These are phyloP conservation scores for Gossypium australe DNA, from an alignment of 345 rosid genomes.

Conservation along the genomic window DNA sequence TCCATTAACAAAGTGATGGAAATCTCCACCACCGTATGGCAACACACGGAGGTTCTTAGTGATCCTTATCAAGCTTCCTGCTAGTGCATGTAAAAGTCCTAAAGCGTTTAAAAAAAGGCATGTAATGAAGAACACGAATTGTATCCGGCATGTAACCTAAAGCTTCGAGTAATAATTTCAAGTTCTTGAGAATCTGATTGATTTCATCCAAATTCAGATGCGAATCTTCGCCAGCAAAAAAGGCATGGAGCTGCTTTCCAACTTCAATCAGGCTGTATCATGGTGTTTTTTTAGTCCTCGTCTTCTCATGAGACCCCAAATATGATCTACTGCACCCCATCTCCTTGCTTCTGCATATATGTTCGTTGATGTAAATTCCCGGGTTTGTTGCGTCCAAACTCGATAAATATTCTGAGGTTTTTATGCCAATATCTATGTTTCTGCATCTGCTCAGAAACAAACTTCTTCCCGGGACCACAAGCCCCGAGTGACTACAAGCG, in stretches of 20 bases:
- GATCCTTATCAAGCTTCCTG: conserved; percentile 29
- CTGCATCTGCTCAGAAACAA: conserved; percentile 26
- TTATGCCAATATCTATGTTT: conserved; percentile 22
- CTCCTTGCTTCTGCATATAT: conserved; percentile 25
- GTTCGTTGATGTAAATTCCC: conserved; percentile 26
- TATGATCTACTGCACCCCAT: conserved; percentile 29
- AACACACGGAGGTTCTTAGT: conserved; percentile 29
- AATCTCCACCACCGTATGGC: conserved; percentile 36
- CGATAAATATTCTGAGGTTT: conserved; percentile 22
- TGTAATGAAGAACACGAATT: conserved; percentile 30
- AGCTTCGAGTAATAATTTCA: conserved; percentile 26
- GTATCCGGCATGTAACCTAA: conserved; percentile 25
- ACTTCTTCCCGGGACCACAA: conserved; percentile 23
- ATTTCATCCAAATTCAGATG: conserved; percentile 25
- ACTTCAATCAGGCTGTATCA: conserved; percentile 30
- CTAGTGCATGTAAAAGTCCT: conserved; percentile 26
- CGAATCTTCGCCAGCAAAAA: conserved; percentile 28
- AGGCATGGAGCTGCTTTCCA: conserved; percentile 24
- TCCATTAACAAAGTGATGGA: conserved; percentile 31
- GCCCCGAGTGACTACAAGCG: conserved; percentile 32
- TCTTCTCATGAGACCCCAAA: conserved; percentile 27
- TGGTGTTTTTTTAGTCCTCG: conserved; percentile 27
- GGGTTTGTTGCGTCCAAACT: conserved; percentile 20
- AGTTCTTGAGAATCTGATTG: conserved; percentile 16
- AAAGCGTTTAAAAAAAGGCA: conserved; percentile 26